Base-by-base conservation (phyloP, 2,329 filamentous ascomycete genomes). In the Aspergillus phoenicis region DNA sequence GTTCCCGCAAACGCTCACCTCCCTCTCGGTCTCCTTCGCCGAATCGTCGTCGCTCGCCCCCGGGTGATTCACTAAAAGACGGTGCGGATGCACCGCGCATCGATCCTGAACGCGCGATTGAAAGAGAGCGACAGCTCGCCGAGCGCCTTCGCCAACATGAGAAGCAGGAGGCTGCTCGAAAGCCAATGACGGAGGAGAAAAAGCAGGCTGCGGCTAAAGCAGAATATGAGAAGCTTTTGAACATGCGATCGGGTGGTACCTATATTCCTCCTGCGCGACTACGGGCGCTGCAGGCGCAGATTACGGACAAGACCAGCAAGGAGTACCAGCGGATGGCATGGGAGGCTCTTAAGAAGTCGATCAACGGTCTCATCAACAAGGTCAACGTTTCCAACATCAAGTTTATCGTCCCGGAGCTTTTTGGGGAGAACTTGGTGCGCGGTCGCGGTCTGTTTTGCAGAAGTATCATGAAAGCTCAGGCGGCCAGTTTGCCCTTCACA, bases 311-410 rank as follows among this genome's bases (percentile, higher is more conserved):
- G 83, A 89, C 86, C 58, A 96, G 89, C 78, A 96, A 97, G 78
- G 95, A 98, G 80, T 98, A 97, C 75, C 95, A 98, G 84, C 91
- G 95, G 70, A 96, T 99, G 91, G 93, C 93, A 8, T 99, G 95
- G 95, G 95, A 99, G 78, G 94, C 94, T 11, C 82, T 99, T 72
- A 99, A 99, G 82, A 99, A 99, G 83, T 95, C 91, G 52, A 97
- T 99, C 80, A 98, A 99, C 75, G 95, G 95, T 70, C 81, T 99
- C 66, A 97, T 99, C 84, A 99, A 99, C 85, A 99, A 99, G 82
- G 91, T 97, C 82, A 98, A 98, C 78, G 91, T 94, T 59, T 91
- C 91, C 36, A 99, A 99, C 77, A 98, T 99, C 84, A 98, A 99
- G 79, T 86, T 91, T 73, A 97, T 99, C 64, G 93, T 98, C 24